Base-by-base conservation (phyloP, 2,329 filamentous ascomycete species). In the Pestalotiopsis sp. region DNA sequence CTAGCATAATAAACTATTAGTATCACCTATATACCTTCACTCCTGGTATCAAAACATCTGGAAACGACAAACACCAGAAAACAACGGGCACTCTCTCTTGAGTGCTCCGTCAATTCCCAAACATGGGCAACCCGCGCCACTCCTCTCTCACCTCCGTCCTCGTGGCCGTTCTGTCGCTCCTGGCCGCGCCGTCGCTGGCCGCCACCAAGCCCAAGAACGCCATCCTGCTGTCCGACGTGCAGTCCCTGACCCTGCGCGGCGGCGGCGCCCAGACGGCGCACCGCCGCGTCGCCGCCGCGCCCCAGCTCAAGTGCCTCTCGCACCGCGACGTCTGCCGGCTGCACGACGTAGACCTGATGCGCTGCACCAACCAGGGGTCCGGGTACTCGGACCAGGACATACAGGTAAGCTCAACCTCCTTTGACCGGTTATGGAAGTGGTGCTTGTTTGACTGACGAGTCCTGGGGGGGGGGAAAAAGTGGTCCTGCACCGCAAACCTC, bases 311-410 rank as follows among this genome's bases (percentile, higher is more conserved):
- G 75, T 98, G 95, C 82, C 81, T 91, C 66, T 93, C 92, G 35
- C 85, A 89, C 65, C 85, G 82, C 9, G 83, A 84, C 65, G 79
- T 92, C 68, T 92, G 90, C 83, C 79, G 86, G 52, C 86, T 95
- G 67, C 92, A 95, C 83, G 81, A 88, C 30, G 82, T 97, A 70
- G 92, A 97, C 73, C 83, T 91, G 13, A 93, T 98, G 91, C 93
- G 94, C 75, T 99, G 95, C 86, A 91, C 87, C 70, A 98, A 98
- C 81, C 86, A 91, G 69, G 96, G 95, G 69, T 84, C 88, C 38
- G 91, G 91, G 69, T 98, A 98, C 82, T 88, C 89, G 70, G 78
- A 83, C 57, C 90, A 96, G 79, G 92, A 97, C 77, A 86, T 98
- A 48, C 91, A 97, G 81, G 44, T 52, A n/a, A n/a, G n/a, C n/a